Evolutionary conservation across 2,329 filamentous ascomycete species (phyloP).

Genomic region (Aspergillus chevalieri): DNA sequence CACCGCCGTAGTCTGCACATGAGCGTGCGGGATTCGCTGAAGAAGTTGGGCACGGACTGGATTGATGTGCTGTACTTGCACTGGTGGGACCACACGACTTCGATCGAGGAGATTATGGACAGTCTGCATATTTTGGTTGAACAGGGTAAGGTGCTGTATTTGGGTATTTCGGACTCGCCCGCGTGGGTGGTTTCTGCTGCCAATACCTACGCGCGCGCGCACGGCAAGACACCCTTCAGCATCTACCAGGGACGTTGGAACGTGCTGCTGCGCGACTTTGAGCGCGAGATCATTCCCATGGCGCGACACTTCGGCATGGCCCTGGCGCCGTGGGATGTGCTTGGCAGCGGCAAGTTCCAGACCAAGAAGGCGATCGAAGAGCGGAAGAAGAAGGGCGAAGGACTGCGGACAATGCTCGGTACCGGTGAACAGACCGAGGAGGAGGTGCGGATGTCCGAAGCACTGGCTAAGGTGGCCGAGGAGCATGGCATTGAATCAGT

Average conservation of each 20-base stretch:
- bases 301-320: slow-evolving; percentile 39
- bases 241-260: slow-evolving; percentile 39
- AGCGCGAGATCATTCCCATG: slow-evolving; percentile 40
- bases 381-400: slow-evolving; percentile 39
- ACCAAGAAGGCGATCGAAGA: slow-evolving; percentile 43
- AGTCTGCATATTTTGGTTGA: slow-evolving; percentile 34
- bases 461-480: slow-evolving; percentile 55
- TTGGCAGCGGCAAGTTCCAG: slow-evolving; percentile 50
- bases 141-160: slow-evolving; percentile 37
- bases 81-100: slow-evolving; percentile 46
- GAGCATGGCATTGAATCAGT: slow-evolving; percentile 51
- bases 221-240: slow-evolving; percentile 36
- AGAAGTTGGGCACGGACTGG: slow-evolving; percentile 48
- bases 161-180: slow-evolving; percentile 37
- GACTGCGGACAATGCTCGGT: slow-evolving; percentile 29
- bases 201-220: slow-evolving; percentile 34
- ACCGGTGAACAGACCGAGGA: slow-evolving; percentile 44
- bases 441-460: slow-evolving; percentile 48
- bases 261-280: slow-evolving; percentile 33
- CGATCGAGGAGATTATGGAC: slow-evolving; percentile 34
- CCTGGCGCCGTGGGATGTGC: slow-evolving; percentile 54
- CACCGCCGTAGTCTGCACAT: slow-evolving; percentile 37
- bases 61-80: slow-evolving; percentile 52
- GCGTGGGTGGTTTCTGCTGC: slow-evolving; percentile 37
- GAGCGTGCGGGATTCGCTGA: slow-evolving; percentile 39